A percentile compares a stretch with the other conserved stretches of the same genome.
phyloP scores from a whole-genome alignment of 2,329 filamentous ascomycete species.

The Cladophialophora immunda region DNA sequence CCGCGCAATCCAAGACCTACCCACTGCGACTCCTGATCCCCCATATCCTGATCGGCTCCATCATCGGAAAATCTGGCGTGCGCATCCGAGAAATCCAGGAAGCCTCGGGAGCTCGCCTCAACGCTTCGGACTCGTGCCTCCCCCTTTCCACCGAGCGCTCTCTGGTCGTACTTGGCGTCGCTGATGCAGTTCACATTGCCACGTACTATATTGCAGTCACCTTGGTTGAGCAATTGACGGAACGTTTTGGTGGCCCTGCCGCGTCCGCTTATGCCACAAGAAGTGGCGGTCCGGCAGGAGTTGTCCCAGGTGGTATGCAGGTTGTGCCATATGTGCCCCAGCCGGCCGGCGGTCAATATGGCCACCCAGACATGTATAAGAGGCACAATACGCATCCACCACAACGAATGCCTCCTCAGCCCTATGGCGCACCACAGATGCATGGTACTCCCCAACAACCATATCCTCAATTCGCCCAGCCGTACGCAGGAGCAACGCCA shows the following conservation, averaged over 20 bases:
- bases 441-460: constrained; percentile 67
- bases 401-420: constrained; percentile 72
- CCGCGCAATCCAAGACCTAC: constrained; percentile 94
- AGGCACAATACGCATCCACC: constrained; percentile 75
- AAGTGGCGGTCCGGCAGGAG: constrained; percentile 89
- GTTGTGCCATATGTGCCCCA: constrained; percentile 98
- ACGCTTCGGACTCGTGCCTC: constrained; percentile 93
- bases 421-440: constrained; percentile 73
- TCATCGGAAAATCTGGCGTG: constrained; percentile 96
- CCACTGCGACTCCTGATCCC: constrained; percentile 94
- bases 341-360: constrained; percentile 89
- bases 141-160: constrained; percentile 96
- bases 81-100: constrained; percentile 99
- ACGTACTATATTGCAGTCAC: constrained; percentile 99
- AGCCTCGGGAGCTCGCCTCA: constrained; percentile 92
- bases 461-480: constrained; percentile 64
- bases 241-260: constrained; percentile 92
- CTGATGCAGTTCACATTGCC: constrained; percentile 97
- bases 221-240: constrained; percentile 95
- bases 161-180: constrained; percentile 96
- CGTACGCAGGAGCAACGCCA: constrained; percentile 80
- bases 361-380: constrained; percentile 83
- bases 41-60: constrained; percentile 96
- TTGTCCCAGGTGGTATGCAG: constrained; percentile 96
- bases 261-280: constrained; percentile 98